Percentiles rank a stretch among this genome's conserved stretches.
Evolutionary conservation across 2,329 filamentous ascomycete species (phyloP).

Genomic region (Ceratocystiopsis minuta): DNA sequence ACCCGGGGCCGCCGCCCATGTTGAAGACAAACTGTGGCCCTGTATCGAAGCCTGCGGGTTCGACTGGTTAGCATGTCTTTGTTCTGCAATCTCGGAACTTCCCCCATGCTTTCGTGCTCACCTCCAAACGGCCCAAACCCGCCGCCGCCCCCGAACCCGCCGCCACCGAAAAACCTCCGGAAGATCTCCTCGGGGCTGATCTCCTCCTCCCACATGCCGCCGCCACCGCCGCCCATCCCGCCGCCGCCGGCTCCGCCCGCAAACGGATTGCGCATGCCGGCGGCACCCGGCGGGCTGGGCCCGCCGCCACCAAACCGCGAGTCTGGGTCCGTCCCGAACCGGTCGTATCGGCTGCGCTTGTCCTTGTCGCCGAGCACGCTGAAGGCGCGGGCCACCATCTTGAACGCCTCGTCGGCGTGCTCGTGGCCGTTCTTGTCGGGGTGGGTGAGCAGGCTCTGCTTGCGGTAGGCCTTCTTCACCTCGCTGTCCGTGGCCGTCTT

Average conservation of each 20-base stretch:
- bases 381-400: constrained; percentile 90
- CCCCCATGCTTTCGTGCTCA: constrained; percentile 9
- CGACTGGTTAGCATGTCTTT: neutral
- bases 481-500: constrained; percentile 57
- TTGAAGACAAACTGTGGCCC: constrained; percentile 92
- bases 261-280: constrained; percentile 17
- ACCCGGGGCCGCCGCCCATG: constrained; percentile 74
- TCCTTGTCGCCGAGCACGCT: constrained; percentile 84
- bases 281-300: constrained; percentile 13
- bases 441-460: constrained; percentile 83
- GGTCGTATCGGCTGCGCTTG: constrained; percentile 77
- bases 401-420: constrained; percentile 93
- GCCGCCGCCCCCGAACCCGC: constrained; percentile 19
- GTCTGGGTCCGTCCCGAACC: constrained; percentile 82
- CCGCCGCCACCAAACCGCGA: constrained; percentile 51
- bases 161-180: constrained; percentile 83
- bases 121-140: constrained; percentile 37
- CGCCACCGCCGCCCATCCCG: constrained; percentile 33
- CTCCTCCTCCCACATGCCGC: constrained; percentile 61
- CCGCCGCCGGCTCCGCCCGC: constrained; percentile 9
- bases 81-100: too few species aligned
- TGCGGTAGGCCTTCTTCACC: constrained; percentile 96
- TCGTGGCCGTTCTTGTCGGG: constrained; percentile 98
- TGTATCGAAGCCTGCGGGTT: constrained; percentile 41
- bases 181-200: constrained; percentile 96